Evolutionary conservation across 768 basidiomycete genomes (phyloP).

Genomic region (Collybiopsis confluens): DNA sequence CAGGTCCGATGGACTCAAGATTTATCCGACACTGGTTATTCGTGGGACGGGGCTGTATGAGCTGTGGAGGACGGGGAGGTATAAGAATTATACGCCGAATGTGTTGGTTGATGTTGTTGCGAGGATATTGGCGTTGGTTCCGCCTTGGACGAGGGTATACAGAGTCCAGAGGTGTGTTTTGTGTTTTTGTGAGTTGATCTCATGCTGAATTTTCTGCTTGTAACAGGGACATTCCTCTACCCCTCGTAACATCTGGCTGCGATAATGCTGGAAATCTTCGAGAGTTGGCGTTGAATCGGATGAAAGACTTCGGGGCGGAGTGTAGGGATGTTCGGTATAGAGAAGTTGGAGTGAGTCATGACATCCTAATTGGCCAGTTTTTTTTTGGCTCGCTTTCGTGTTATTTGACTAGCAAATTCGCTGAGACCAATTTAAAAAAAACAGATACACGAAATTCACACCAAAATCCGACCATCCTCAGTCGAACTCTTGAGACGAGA

Average conservation of each 20-base stretch:
- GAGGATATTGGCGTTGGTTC: slow-evolving; percentile 90
- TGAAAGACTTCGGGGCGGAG: slow-evolving; percentile 98
- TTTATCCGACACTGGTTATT: slow-evolving; percentile 97
- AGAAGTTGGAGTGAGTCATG: slow-evolving; percentile 84
- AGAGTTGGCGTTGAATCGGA: slow-evolving; percentile 91
- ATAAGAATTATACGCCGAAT: slow-evolving; percentile 99
- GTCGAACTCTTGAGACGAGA: slow-evolving; percentile 94
- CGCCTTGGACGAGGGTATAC: slow-evolving; percentile 98
- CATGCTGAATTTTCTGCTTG: slow-evolving; percentile 3
- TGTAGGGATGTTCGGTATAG: slow-evolving; percentile 97
- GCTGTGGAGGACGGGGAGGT: slow-evolving; percentile 93
- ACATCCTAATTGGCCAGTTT: too few species aligned
- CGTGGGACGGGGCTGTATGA: slow-evolving; percentile 95
- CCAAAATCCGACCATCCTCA: slow-evolving; percentile 93
- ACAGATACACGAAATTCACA: slow-evolving; percentile 99
- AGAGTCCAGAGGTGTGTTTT: slow-evolving; percentile 79
- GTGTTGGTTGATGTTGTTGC: slow-evolving; percentile 97
- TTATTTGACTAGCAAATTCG: too few species aligned
- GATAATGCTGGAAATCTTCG: slow-evolving; percentile 97
- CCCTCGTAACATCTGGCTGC: slow-evolving; percentile 93
- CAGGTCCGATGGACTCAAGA: slow-evolving; percentile 94
- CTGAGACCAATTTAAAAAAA: too few species aligned
- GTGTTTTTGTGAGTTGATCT: too few species aligned
- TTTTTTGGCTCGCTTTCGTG: too few species aligned
- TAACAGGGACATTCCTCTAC: slow-evolving; percentile 89